Evolutionary conservation across 768 basidiomycete species (phyloP).

Genomic region (Agaricus subrufescens): DNA sequence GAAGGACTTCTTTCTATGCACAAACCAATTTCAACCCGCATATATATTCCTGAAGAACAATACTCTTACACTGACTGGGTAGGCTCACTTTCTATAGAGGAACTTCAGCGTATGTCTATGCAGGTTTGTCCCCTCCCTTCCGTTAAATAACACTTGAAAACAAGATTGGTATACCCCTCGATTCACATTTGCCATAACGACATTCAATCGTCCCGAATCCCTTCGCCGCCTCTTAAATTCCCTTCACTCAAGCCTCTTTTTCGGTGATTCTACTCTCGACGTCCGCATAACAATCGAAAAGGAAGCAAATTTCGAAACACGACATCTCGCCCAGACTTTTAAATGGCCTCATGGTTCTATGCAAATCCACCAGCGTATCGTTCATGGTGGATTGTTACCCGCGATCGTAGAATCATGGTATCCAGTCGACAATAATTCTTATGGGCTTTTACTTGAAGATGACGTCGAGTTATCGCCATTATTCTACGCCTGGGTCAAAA

Average conservation of each 20-base stretch:
- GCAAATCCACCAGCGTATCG: constrained; percentile 64
- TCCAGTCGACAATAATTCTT: constrained; percentile 64
- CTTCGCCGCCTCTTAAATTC: constrained; percentile 64
- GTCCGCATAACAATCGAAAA: constrained; percentile 75
- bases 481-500: constrained; percentile 84
- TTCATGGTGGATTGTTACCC: constrained; percentile 76
- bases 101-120: constrained; percentile 48
- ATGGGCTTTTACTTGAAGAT: constrained; percentile 80
- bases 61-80: constrained; percentile 25
- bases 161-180: constrained; percentile 72
- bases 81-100: constrained; percentile 33
- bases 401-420: constrained; percentile 92
- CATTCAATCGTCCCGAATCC: constrained; percentile 70
- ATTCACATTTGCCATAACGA: constrained; percentile 71
- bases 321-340: constrained; percentile 42
- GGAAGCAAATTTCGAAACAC: constrained; percentile 60
- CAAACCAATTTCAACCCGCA: constrained; percentile 10
- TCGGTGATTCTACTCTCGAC: constrained; percentile 54
- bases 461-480: constrained; percentile 82
- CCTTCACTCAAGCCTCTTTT: constrained; percentile 52
- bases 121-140: not conserved
- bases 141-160: constrained; percentile 10
- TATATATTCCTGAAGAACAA: constrained; percentile 16
- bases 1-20: constrained; percentile 8
- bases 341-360: constrained; percentile 58